Base-by-base conservation (phyloP, 2,329 filamentous ascomycete genomes). In the Colletotrichum gloeosporioides region DNA sequence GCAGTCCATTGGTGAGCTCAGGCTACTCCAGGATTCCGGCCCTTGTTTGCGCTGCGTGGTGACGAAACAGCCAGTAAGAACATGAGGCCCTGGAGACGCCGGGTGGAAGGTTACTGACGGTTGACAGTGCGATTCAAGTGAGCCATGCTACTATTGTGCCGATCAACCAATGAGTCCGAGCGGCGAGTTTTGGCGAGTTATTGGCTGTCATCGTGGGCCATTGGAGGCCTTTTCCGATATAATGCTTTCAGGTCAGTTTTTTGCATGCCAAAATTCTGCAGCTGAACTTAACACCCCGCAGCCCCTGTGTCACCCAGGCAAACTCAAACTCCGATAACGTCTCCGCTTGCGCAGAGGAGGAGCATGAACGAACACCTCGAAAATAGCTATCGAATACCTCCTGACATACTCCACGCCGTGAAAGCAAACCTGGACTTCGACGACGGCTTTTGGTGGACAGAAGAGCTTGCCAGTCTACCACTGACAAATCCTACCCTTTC, bases 391-490 rank as follows among this genome's bases (percentile, higher is more conserved):
- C 83, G 85, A 16, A 82, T 88, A 25, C 81, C 84, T n/a, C 80
- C 83, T n/a, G 82, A 85, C 15, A 83, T 85, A 31, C 80, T 84
- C 3, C 83, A 85, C n/a, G 81, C 87, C 74, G 87, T 89, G 18
- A 86, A 86, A 70, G 79, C 82, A 5, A 85, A 87, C 69, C 80
- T 90, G 4, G 90, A 92, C 78, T 91, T 90, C 71, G 85, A 89
- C 36, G 90, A 92, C 78, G 86, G 86, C 3, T 92, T 92, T 79
- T 92, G 90, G 90, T 90, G 89, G 88, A 89, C 87, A 18, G 89
- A 90, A 64, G 87, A 90, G 77, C 81, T 89, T 29, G 86, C 86
- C 9, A 84, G 80, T 62, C 77, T 86, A 44, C 84, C 86, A 13
- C 83, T 84, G 32, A 78, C 82, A 3, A 87, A 87, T 63, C 84